Evolutionary conservation across 345 rosid genomes (phyloP).

Genomic region (Lepidium sativum): DNA sequence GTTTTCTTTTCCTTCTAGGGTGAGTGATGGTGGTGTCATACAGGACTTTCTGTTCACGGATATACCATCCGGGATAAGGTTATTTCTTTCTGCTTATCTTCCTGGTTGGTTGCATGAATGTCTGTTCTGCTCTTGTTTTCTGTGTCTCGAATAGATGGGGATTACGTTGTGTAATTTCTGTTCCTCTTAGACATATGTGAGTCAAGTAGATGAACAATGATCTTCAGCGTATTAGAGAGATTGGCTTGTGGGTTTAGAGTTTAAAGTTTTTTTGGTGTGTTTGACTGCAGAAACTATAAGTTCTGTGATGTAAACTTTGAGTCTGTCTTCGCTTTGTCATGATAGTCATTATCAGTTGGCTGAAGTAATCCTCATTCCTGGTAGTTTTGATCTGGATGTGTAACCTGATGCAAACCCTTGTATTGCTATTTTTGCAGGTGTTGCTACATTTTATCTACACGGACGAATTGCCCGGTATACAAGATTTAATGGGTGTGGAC

Average conservation of each 20-base stretch:
- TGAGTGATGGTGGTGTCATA: conserved; percentile 60
- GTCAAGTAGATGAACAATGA: neutral
- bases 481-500: conserved; percentile 54
- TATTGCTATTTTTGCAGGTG: conserved; percentile 36
- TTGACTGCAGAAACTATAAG: neutral
- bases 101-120: conserved; percentile 25
- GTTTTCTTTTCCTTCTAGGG: conserved; percentile 45
- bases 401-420: neutral
- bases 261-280: neutral
- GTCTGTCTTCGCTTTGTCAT: neutral
- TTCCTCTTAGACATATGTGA: neutral
- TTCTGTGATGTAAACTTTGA: neutral
- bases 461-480: conserved; percentile 65
- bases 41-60: conserved; percentile 40
- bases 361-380: neutral
- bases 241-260: conserved; percentile 7
- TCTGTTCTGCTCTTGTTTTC: neutral
- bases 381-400: neutral
- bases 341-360: neutral
- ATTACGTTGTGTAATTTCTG: neutral
- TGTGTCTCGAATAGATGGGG: neutral
- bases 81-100: conserved; percentile 34
- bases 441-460: conserved; percentile 76
- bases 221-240: neutral
- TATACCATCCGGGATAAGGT: conserved; percentile 49